Percentiles rank a stretch among this genome's conserved stretches.
Conservation (phyloP, 371 early-diverging fungal genomes). For the Nematocida sp. region DNA sequence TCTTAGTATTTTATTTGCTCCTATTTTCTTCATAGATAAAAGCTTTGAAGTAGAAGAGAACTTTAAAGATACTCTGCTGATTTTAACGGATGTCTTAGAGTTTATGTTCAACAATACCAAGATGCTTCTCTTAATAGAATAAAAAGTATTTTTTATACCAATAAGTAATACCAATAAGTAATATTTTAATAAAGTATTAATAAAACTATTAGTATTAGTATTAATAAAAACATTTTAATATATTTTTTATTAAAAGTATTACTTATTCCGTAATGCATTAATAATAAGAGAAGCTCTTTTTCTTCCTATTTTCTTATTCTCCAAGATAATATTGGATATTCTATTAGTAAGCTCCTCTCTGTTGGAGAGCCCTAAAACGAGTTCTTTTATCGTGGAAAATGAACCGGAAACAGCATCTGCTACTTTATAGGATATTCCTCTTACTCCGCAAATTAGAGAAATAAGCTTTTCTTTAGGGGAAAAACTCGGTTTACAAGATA, state of each 20-base stretch:
- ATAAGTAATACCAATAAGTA: too few species aligned
- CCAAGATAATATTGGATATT: neutral
- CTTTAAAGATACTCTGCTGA: slow-evolving; percentile 32
- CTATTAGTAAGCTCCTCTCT: neutral
- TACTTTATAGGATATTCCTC: slow-evolving; percentile 20
- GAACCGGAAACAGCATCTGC: neutral
- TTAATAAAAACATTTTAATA: too few species aligned
- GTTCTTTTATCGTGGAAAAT: neutral
- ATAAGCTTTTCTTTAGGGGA: neutral
- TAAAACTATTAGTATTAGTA: too few species aligned
- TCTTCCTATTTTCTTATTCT: neutral
- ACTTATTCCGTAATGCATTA: too few species aligned
- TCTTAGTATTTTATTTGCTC: slow-evolving; percentile 37
- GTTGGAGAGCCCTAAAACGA: neutral
- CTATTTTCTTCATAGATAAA: slow-evolving; percentile 52
- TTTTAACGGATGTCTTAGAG: slow-evolving; percentile 10
- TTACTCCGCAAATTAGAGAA: slow-evolving; percentile 9
- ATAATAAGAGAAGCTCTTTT: too few species aligned
- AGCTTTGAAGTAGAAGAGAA: too few species aligned
- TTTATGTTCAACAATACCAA: slow-evolving; percentile 40
- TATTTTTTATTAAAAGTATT: too few species aligned
- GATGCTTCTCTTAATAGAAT: slow-evolving; percentile 22
- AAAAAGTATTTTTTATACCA: too few species aligned
- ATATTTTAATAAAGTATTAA: too few species aligned
- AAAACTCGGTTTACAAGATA: slow-evolving; percentile 5